Evolutionary conservation across 768 basidiomycete species (phyloP).

Genomic region (Lentinula boryana): DNA sequence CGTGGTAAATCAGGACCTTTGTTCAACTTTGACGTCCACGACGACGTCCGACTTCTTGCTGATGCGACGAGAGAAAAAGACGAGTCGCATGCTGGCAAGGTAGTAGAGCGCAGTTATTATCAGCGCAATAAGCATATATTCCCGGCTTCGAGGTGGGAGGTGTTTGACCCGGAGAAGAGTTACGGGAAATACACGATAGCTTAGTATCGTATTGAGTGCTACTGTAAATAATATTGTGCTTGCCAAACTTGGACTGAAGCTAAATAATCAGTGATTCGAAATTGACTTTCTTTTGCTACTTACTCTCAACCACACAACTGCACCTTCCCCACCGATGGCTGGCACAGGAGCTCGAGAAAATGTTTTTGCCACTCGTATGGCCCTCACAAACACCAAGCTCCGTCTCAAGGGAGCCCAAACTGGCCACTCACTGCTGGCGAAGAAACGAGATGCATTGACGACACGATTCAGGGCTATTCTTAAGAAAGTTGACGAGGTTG

Average conservation of each 20-base stretch:
- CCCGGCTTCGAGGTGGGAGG: constrained; percentile 95
- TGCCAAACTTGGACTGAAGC: no score
- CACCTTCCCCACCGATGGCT: constrained; percentile 53
- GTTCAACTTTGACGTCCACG: constrained; percentile 99
- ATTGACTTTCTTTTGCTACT: background rate
- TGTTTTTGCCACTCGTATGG: constrained; percentile 97
- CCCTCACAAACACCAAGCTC: constrained; percentile 86
- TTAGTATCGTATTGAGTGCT: constrained; percentile 7
- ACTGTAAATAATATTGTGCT: no score
- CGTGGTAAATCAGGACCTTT: constrained; percentile 96
- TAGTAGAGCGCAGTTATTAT: constrained; percentile 94
- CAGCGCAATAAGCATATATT: constrained; percentile 97
- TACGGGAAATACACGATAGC: constrained; percentile 89
- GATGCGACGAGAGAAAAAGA: constrained; percentile 98
- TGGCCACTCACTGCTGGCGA: constrained; percentile 91
- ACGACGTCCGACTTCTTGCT: constrained; percentile 89
- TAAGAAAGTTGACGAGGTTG: constrained; percentile 94
- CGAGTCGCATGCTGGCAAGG: constrained; percentile 97
- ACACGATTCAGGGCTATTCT: constrained; percentile 93
- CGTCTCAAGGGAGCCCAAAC: constrained; percentile 91
- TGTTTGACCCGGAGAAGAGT: constrained; percentile 91
- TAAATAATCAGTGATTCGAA: background rate
- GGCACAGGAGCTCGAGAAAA: constrained; percentile 87
- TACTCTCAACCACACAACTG: background rate
- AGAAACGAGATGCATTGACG: constrained; percentile 96